Base-by-base conservation (phyloP, 768 basidiomycete genomes). In the Lentinula aciculospora region DNA sequence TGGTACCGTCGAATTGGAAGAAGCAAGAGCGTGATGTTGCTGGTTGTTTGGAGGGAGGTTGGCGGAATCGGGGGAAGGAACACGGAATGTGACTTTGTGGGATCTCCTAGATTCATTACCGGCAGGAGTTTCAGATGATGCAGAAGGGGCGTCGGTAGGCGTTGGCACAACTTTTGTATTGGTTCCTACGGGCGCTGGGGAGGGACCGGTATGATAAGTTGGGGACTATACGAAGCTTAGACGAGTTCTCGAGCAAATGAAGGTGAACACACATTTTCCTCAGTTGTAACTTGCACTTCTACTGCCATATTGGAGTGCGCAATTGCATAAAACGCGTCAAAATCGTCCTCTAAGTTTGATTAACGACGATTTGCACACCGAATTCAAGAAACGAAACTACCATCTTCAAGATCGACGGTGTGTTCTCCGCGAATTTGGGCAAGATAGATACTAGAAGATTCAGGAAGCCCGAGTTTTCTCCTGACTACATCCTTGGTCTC, bases 381-480 rank as follows among this genome's bases (percentile, higher is more conserved):
- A 57, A 53, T 51, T 50, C 45, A 21, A 23, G 7, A 39, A 19
- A 28, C 34, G 32, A 46, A 45, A 37, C n/a, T 63, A 89, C 91
- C 87, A 66, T 92, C 89, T 34, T 89, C 89, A n/a, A 93, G 75
- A 66, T 88, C 87, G 23, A 91, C 77, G 13, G 67, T 65, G 58
- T 71, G 72, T 7, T 74, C 80, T 21, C 76, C 76, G 32, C 85
- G 79, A 47, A 88, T 63, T 62, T 89, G 89, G 21, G 72, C 64
- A 25, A 83, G 70, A 7, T 66, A 62, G 23, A 81, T 63, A 7
- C 64, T 58, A 4, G 72, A 64, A 45, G 74, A 70, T 0, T 67
- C 57, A 19, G 72, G 60, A 1, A 92, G 72, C 2, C 74, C 74
- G 19, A 92, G 74, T 69, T 91, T 92, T 60, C 71, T 78, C 45